Conservation (phyloP, 192 early-diverging fungal species). For the Martensiomyces pterosporus region DNA sequence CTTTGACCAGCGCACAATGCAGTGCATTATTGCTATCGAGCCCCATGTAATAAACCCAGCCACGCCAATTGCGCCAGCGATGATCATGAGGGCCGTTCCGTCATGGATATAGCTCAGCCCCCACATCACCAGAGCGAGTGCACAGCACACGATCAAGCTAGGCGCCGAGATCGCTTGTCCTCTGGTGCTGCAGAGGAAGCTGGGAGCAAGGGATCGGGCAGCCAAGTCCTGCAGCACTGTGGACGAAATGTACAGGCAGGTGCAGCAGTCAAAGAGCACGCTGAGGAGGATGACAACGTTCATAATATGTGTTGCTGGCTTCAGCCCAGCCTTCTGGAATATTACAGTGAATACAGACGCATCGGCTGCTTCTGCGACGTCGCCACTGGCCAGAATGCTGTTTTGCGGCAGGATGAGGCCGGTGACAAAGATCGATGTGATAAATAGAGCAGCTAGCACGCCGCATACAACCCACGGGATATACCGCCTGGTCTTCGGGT, state of each 20-base stretch:
- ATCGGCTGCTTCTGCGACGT: slow-evolving; percentile 3
- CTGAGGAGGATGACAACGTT: slow-evolving; percentile 13
- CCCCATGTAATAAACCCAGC: slow-evolving; percentile 23
- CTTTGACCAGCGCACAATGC: slow-evolving; percentile 20
- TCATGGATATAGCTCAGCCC: slow-evolving; percentile 6
- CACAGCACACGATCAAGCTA: slow-evolving; percentile 10
- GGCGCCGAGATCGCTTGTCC: slow-evolving; percentile 4
- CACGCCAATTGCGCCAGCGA: slow-evolving; percentile 13
- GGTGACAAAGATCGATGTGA: slow-evolving; percentile 17
- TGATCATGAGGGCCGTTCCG: slow-evolving; percentile 4
- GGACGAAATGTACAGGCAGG: slow-evolving; percentile 10
- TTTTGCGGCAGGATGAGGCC: slow-evolving; percentile 11
- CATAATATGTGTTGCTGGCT: slow-evolving; percentile 15
- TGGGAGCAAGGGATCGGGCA: slow-evolving; percentile 11
- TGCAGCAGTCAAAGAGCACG: slow-evolving; percentile 15
- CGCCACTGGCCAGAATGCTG: slow-evolving; percentile 7
- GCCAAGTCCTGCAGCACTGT: slow-evolving; percentile 16
- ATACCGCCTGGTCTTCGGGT: slow-evolving; percentile 3
- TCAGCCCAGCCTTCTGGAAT: slow-evolving; percentile 11
- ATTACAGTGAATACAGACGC: slow-evolving; percentile 10
- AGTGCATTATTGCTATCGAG: slow-evolving; percentile 17
- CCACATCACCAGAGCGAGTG: slow-evolving; percentile 12
- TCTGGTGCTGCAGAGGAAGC: not conserved
- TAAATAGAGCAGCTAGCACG: slow-evolving; percentile 4
- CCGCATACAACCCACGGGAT: slow-evolving; percentile 8